Evolutionary conservation across 495 filamentous ascomycete genomes (phyloP).

Genomic region (Xylaria curta): DNA sequence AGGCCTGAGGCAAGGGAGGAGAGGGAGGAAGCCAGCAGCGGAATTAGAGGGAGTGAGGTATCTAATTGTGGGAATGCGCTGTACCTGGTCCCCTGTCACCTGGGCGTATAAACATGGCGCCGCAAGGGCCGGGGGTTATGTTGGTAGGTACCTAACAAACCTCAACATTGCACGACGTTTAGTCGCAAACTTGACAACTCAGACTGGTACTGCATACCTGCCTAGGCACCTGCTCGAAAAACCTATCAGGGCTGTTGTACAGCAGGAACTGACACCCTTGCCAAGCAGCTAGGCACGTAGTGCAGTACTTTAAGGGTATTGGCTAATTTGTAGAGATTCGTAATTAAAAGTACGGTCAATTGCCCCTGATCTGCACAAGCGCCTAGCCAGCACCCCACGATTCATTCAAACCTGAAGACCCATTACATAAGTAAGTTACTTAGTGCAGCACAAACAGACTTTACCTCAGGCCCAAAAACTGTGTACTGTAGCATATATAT

Average conservation of each 20-base stretch:
- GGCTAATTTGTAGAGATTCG: constrained; percentile 19
- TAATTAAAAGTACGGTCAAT: constrained; percentile 20
- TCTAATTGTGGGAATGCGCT: constrained; percentile 20
- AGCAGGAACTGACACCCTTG: constrained; percentile 17
- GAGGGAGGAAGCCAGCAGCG: constrained; percentile 32
- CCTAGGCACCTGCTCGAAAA: background rate
- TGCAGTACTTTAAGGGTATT: background rate
- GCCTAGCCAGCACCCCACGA: constrained; percentile 16
- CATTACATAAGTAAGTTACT: background rate
- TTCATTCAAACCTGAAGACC: constrained; percentile 9
- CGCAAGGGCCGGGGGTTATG: background rate
- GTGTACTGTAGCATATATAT: background rate
- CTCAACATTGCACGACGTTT: background rate
- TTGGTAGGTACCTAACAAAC: background rate
- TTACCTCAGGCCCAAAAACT: background rate
- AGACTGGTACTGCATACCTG: constrained; percentile 8
- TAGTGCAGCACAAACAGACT: background rate
- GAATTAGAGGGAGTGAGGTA: constrained; percentile 33
- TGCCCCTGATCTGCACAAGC: constrained; percentile 10
- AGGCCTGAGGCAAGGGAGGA: constrained; percentile 41
- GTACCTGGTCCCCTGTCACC: constrained; percentile 21
- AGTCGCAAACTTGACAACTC: background rate
- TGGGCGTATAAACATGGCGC: background rate
- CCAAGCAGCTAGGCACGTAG: background rate
- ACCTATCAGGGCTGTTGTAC: constrained; percentile 3